Evolutionary conservation across 202 grass and related monocot genomes (phyloP), one percentile per base, ranked within the genome.

Genomic region (Brachypodium distachyon): DNA sequence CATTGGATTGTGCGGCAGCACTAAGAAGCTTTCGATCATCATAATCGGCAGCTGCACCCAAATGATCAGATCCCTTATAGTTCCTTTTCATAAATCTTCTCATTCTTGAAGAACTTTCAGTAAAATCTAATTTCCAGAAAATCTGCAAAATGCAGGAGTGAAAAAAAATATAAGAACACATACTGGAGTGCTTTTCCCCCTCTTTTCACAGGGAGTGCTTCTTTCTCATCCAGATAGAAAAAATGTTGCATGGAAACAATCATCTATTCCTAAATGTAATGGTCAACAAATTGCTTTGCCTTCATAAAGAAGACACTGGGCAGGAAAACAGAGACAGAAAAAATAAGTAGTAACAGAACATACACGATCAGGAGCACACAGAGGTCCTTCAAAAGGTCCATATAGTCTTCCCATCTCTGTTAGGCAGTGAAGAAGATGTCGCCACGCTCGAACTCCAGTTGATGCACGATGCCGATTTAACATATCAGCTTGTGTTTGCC

Each of bases 51-150:
- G 96, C 91, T 44, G 96, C 91, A 51, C 96, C 96, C 65, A 95
- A 84, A 93, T 99, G 96, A 51, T 99, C 89, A 72, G 85, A 86
- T 78, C 96, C 91, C 57, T 92, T 93, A 55, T 95, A 92, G 74
- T 95, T 92, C 55, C 91, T 95, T 87, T 99, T 99, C 83, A 95
- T 67, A 92, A 90, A 99, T 85, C 89, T 89, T 93, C 96, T 99
- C 92, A 99, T 99, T 70, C 96, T 87, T 60, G 89, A 99, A 74
- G 92, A 95, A 86, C 96, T 81, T 88, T 99, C 96, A 55, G 88
- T 92, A 61, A 92, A 86, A 74, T 99, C 91, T 85, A 99, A 85
- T 81, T 99, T 99, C 96, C 87, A 99, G 71, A 92, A 93, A 78
- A 88, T 42, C 96, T 99, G 85, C n/a, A 77, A 18, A 77, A 70